Conservation (phyloP, 2,329 filamentous ascomycete genomes). For the Harringtonia lauricola region DNA sequence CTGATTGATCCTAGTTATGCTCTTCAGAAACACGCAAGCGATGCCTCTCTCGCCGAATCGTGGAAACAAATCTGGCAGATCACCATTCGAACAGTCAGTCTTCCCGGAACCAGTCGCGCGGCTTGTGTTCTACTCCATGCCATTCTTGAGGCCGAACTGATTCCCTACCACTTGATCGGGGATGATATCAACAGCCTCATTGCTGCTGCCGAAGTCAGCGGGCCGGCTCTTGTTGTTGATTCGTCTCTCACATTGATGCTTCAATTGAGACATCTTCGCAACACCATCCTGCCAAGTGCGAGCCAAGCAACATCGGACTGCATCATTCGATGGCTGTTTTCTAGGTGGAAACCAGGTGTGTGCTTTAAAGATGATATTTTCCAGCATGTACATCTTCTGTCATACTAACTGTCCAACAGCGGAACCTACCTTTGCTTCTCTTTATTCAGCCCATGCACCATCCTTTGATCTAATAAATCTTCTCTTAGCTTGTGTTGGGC, state of each 20-base stretch:
- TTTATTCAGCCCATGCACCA: slow-evolving; percentile 51
- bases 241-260: slow-evolving; percentile 65
- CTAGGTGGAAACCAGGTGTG: slow-evolving; percentile 73
- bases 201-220: slow-evolving; percentile 67
- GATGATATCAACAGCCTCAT: slow-evolving; percentile 64
- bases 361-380: slow-evolving; percentile 4
- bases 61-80: slow-evolving; percentile 74
- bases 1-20: slow-evolving; percentile 28
- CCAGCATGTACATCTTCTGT: not conserved
- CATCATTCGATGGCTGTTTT: slow-evolving; percentile 71
- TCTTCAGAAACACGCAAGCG: slow-evolving; percentile 27
- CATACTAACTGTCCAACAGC: slow-evolving; percentile 26
- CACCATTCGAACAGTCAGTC: slow-evolving; percentile 58
- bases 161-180: slow-evolving; percentile 55
- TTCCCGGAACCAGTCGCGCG: slow-evolving; percentile 60
- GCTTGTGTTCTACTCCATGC: slow-evolving; percentile 63
- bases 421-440: slow-evolving; percentile 56
- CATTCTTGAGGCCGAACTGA: slow-evolving; percentile 53
- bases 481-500: slow-evolving; percentile 57
- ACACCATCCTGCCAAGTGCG: slow-evolving; percentile 56
- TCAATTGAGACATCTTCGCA: slow-evolving; percentile 53
- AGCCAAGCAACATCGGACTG: slow-evolving; percentile 58
- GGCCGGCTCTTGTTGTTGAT: slow-evolving; percentile 70
- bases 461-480: slow-evolving; percentile 58
- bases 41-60: slow-evolving; percentile 27